Percentiles rank a stretch among this genome's conserved stretches.
phyloP scores from a whole-genome alignment of 495 filamentous ascomycete genomes.

The Penicillium fimorum region DNA sequence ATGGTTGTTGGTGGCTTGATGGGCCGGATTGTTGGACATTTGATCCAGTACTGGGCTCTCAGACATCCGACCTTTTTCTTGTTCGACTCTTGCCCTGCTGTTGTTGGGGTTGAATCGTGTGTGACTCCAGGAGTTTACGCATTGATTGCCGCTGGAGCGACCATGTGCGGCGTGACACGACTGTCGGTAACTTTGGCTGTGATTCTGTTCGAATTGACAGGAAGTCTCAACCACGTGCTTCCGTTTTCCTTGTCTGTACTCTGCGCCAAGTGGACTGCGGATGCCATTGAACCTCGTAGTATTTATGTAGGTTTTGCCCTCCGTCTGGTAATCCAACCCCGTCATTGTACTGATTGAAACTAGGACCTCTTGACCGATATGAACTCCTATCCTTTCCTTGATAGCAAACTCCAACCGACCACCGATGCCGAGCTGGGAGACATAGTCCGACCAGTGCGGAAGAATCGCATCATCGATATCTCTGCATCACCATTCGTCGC shows the following conservation, averaged over 20 bases:
- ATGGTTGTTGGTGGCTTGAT: conserved; percentile 97
- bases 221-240: conserved; percentile 89
- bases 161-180: conserved; percentile 96
- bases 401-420: conserved; percentile 87
- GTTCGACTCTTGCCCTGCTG: conserved; percentile 70
- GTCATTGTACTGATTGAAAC: conserved; percentile 19
- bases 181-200: conserved; percentile 92
- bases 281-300: conserved; percentile 89
- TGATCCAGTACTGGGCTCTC: conserved; percentile 78
- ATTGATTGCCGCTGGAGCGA: conserved; percentile 89
- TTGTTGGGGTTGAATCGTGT: conserved; percentile 72
- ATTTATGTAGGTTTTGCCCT: conserved; percentile 67
- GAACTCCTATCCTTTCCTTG: conserved; percentile 94
- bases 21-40: conserved; percentile 83
- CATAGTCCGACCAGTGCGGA: conserved; percentile 72
- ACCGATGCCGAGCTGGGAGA: conserved; percentile 84
- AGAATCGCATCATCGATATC: conserved; percentile 83
- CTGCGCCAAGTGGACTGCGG: conserved; percentile 96
- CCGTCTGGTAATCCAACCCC: not conserved
- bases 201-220: conserved; percentile 94
- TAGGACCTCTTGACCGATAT: conserved; percentile 91
- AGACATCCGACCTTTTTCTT: conserved; percentile 67
- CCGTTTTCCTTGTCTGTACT: conserved; percentile 91
- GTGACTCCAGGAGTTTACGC: conserved; percentile 95
- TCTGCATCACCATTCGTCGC: conserved; percentile 71